phyloP scores from a whole-genome alignment of 176 grass and related monocot genomes.

The Zoysia japonica region DNA sequence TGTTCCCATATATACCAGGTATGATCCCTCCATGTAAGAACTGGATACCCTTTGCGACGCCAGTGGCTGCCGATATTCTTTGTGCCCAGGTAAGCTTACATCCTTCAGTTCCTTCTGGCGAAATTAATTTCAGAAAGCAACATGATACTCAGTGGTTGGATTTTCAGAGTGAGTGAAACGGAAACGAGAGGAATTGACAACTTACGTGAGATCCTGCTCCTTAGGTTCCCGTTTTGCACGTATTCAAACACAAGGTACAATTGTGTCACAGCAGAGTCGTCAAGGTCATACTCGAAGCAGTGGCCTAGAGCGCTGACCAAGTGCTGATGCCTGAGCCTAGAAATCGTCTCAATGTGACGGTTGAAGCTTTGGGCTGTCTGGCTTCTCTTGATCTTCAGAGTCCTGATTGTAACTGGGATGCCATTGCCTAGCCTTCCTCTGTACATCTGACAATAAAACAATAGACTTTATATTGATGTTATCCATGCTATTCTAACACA shows the following conservation, averaged over 20 bases:
- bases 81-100: conserved; percentile 80
- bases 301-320: conserved; percentile 83
- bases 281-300: conserved; percentile 84
- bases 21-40: conserved; percentile 94
- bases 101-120: conserved; percentile 64
- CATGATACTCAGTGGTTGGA: conserved; percentile 1
- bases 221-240: conserved; percentile 68
- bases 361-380: conserved; percentile 68
- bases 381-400: conserved; percentile 73
- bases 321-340: conserved; percentile 84
- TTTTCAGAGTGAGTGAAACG: conserved; percentile 4
- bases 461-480: background rate
- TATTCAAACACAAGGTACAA: conserved; percentile 87
- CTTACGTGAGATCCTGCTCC: conserved; percentile 85
- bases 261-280: conserved; percentile 70
- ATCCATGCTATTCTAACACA: background rate
- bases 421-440: conserved; percentile 75
- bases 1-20: conserved; percentile 73
- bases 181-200: background rate
- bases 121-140: conserved; percentile 24
- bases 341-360: conserved; percentile 80
- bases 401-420: conserved; percentile 73
- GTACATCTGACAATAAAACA: conserved; percentile 66
- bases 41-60: conserved; percentile 79
- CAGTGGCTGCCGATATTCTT: conserved; percentile 78